Conservation (phyloP, 2,329 filamentous ascomycete species). For the Camptophora hylomeconis region DNA sequence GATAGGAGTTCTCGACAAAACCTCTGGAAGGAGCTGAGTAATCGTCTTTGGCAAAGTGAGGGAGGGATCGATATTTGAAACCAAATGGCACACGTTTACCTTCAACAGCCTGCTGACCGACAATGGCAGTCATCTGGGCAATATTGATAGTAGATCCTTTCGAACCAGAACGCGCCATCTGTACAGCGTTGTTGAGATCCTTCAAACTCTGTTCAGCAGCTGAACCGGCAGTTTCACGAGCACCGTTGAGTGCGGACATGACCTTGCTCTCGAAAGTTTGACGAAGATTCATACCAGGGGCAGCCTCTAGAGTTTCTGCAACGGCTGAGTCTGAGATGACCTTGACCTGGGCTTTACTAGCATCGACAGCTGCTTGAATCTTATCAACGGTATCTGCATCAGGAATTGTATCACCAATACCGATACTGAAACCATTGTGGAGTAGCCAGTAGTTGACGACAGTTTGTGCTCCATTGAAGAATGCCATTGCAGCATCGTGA, state of each 20-base stretch:
- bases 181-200: constrained; percentile 89
- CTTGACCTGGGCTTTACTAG: constrained; percentile 70
- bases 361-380: constrained; percentile 69
- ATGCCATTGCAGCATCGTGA: constrained; percentile 71
- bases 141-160: constrained; percentile 99
- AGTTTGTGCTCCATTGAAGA: constrained; percentile 90
- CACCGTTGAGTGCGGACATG: constrained; percentile 82
- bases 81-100: constrained; percentile 98
- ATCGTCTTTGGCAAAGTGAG: constrained; percentile 98
- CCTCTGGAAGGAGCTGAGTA: constrained; percentile 94
- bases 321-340: constrained; percentile 66
- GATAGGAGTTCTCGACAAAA: constrained; percentile 97
- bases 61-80: constrained; percentile 94
- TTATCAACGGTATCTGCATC: constrained; percentile 71
- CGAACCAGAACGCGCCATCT: constrained; percentile 91
- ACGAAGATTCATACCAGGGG: constrained; percentile 96
- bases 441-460: constrained; percentile 96
- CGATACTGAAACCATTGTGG: constrained; percentile 93
- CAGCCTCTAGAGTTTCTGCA: constrained; percentile 74
- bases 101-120: constrained; percentile 96
- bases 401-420: constrained; percentile 95
- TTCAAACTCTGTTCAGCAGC: constrained; percentile 85
- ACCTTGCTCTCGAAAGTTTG: constrained; percentile 98
- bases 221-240: constrained; percentile 91
- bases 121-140: constrained; percentile 96